Evolutionary conservation across 2,329 filamentous ascomycete species (phyloP).

Genomic region (Aspergillus sp.): DNA sequence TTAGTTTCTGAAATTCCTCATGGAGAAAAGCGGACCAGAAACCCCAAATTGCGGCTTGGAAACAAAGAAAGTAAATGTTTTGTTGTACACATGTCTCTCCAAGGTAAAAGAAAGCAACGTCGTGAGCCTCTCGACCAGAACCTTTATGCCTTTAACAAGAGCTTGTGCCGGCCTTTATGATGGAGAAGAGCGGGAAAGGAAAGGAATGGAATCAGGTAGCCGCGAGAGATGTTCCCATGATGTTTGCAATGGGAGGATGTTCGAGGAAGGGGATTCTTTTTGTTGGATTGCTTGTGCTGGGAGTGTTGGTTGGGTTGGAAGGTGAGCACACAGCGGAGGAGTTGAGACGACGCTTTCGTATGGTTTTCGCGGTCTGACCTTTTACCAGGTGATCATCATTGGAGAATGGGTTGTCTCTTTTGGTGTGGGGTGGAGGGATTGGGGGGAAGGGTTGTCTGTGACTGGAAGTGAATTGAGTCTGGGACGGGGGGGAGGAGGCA

Average conservation of each 20-base stretch:
- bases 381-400: slow-evolving; percentile 50
- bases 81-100: slow-evolving; percentile 32
- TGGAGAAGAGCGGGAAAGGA: not conserved
- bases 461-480: not conserved
- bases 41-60: slow-evolving; percentile 40
- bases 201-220: not conserved
- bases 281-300: not conserved
- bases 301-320: too few relatives aligned
- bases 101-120: slow-evolving; percentile 20
- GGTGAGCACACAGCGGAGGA: slow-evolving; percentile 5
- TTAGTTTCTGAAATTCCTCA: slow-evolving; percentile 47
- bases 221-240: slow-evolving; percentile 2
- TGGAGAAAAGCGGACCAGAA: slow-evolving; percentile 42
- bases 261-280: slow-evolving; percentile 12
- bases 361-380: slow-evolving; percentile 42
- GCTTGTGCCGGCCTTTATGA: slow-evolving; percentile 26
- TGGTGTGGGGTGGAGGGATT: not conserved
- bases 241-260: not conserved
- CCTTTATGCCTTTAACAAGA: slow-evolving; percentile 29
- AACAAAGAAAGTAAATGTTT: not conserved
- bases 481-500: too few relatives aligned
- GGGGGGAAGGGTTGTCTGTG: not conserved
- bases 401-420: slow-evolving; percentile 30
- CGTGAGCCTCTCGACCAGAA: slow-evolving; percentile 27
- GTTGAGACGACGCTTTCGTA: not conserved